phyloP scores from a whole-genome alignment of 2,329 filamentous ascomycete genomes.

The Colletotrichum incanum region DNA sequence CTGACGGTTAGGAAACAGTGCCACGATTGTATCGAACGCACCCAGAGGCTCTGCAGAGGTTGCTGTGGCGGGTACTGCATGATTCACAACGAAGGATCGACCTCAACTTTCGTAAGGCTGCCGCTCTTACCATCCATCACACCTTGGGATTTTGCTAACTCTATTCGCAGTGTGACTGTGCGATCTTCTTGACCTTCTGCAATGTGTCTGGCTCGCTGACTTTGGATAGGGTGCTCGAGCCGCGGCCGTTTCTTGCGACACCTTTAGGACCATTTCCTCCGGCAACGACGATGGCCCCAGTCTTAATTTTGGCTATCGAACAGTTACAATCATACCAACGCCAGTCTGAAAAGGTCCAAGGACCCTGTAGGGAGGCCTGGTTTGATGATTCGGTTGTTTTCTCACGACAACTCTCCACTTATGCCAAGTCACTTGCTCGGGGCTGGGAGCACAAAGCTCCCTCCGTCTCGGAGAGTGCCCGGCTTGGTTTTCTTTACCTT shows the following conservation, averaged over 20 bases:
- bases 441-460: not conserved
- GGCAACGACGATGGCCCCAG: not conserved
- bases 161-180: slow-evolving; percentile 63
- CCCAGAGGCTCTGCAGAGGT: slow-evolving; percentile 79
- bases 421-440: too few species aligned
- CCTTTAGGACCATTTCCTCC: slow-evolving; percentile 20
- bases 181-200: slow-evolving; percentile 36
- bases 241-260: slow-evolving; percentile 44
- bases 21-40: slow-evolving; percentile 79
- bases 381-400: not conserved
- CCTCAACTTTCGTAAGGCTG: slow-evolving; percentile 70
- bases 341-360: not conserved
- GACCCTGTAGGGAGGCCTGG: not conserved
- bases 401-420: not conserved
- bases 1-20: slow-evolving; percentile 67
- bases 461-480: not conserved
- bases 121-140: too few species aligned
- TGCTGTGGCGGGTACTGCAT: slow-evolving; percentile 88
- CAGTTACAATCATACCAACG: not conserved
- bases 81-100: slow-evolving; percentile 87
- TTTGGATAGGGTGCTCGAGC: slow-evolving; percentile 41
- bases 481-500: not conserved
- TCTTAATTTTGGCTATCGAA: not conserved
- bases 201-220: slow-evolving; percentile 18
- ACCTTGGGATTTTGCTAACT: slow-evolving; percentile 49